phyloP scores from a whole-genome alignment of 352 stramenopile species.

The Phytophthora europaea region DNA sequence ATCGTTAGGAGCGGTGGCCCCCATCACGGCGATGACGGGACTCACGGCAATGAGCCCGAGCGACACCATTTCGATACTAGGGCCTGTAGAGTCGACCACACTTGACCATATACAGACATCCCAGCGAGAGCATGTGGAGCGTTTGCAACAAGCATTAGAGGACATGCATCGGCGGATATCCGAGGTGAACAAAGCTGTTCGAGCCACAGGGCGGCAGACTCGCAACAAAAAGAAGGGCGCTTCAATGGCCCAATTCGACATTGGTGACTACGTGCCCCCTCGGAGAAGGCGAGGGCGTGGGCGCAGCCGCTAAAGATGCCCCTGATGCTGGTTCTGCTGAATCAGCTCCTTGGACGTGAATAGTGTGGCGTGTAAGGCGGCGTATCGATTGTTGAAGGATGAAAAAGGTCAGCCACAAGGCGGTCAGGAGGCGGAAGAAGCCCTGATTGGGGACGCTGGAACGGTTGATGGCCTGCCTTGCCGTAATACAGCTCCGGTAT shows the following conservation, averaged over 20 bases:
- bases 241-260: neutral
- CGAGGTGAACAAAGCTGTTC: neutral
- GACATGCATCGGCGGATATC: neutral
- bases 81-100: neutral
- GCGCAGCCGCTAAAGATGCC: too few species aligned
- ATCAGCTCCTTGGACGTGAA: too few species aligned
- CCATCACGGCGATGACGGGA: slow-evolving; percentile 4
- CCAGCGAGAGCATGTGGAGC: neutral
- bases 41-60: neutral
- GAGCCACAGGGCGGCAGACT: neutral
- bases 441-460: too few species aligned
- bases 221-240: neutral
- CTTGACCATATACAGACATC: neutral
- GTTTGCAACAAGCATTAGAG: neutral
- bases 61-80: neutral
- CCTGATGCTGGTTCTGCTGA: too few species aligned
- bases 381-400: too few species aligned
- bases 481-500: too few species aligned
- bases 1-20: neutral
- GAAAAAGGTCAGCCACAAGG: too few species aligned
- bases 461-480: too few species aligned
- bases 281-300: too few species aligned
- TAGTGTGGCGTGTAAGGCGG: too few species aligned
- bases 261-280: neutral
- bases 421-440: too few species aligned